Conservation (phyloP, 805 yeast genomes). For the Candida parachauliodes region DNA sequence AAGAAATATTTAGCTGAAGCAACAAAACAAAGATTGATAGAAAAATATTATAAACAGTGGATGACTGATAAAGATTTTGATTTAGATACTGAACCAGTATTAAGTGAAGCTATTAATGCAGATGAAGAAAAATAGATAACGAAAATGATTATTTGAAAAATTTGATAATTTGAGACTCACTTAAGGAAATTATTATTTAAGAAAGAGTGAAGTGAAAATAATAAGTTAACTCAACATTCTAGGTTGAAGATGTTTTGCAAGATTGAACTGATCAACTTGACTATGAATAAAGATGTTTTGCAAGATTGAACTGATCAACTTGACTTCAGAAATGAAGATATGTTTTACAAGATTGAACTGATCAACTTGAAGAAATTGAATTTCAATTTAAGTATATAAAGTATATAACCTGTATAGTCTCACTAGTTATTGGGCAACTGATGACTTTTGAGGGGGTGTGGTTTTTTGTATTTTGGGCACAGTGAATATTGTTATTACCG, state of each 20-base stretch:
- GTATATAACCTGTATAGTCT: no score
- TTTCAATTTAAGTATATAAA: no score
- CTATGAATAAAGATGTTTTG: not conserved
- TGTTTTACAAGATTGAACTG: not conserved
- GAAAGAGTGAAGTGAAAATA: not conserved
- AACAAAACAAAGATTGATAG: not conserved
- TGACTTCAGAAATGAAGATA: not conserved
- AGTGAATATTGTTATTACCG: no score
- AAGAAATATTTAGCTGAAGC: not conserved
- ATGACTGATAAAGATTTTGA: not conserved
- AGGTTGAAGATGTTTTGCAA: not conserved
- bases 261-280: not conserved
- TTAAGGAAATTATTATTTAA: no score
- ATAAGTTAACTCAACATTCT: no score
- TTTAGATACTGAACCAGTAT: not conserved
- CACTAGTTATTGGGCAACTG: no score
- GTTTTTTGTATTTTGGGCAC: no score
- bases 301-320: not conserved
- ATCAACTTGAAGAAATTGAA: not conserved
- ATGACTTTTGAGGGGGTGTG: no score
- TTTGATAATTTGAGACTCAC: not conserved
- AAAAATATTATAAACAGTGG: not conserved
- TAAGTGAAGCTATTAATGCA: not conserved
- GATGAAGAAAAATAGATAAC: not conserved
- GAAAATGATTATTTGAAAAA: not conserved